Evolutionary conservation across 331 rosid genomes (phyloP).

Genomic region (Malus hybrid): DNA sequence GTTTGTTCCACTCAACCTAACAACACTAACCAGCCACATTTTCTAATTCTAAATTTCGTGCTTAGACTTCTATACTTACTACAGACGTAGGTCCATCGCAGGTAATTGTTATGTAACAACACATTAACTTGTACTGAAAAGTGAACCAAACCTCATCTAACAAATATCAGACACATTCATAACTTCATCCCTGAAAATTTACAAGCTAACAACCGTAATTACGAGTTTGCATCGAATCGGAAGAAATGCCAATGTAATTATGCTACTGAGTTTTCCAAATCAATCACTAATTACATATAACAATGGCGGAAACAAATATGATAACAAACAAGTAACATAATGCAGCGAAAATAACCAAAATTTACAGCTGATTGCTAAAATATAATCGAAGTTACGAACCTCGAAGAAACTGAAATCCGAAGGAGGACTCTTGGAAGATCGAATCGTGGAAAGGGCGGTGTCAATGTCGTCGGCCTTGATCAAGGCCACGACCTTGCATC

Average conservation of each 20-base stretch:
- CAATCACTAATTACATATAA: background rate
- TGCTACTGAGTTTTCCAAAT: background rate
- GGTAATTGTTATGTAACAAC: background rate
- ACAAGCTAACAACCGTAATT: background rate
- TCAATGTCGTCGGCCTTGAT: constrained; percentile 61
- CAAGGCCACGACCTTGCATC: constrained; percentile 77
- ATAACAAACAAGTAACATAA: background rate
- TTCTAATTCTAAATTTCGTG: background rate
- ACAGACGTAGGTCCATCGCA: background rate
- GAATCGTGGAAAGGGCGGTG: constrained; percentile 56
- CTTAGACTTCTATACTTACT: background rate
- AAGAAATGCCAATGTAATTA: background rate
- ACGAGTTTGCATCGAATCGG: too few relatives aligned
- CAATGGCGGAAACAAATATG: background rate
- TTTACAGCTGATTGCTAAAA: background rate
- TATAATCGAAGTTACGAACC: constrained; percentile 19
- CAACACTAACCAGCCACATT: background rate
- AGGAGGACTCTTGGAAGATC: constrained; percentile 28
- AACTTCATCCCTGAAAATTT: background rate
- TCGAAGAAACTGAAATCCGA: constrained; percentile 64
- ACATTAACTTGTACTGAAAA: background rate
- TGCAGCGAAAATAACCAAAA: background rate
- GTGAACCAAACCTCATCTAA: background rate
- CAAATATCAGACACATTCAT: background rate
- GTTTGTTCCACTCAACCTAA: background rate